These are phyloP conservation scores for Colletotrichum musicola DNA, from an alignment of 2,329 filamentous ascomycete species.

Conservation along the genomic window DNA sequence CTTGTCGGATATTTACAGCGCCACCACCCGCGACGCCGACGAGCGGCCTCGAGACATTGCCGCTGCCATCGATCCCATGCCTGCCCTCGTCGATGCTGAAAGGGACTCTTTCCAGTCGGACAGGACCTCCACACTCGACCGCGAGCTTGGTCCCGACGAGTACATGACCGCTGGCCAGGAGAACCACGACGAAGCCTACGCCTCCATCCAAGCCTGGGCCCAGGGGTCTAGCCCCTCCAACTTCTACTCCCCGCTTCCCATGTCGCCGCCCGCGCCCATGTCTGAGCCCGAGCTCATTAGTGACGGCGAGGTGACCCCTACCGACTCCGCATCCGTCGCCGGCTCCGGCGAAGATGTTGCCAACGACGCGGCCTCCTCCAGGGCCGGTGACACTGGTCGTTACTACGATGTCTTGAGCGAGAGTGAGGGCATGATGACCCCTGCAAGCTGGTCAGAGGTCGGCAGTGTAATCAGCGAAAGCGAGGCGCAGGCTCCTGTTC, in stretches of 20 bases:
- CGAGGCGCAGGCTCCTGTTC: constrained; percentile 53
- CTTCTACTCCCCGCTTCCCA: constrained; percentile 73
- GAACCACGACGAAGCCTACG: constrained; percentile 62
- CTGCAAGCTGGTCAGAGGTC: constrained; percentile 74
- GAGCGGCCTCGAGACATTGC: constrained; percentile 40
- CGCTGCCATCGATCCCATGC: constrained; percentile 42
- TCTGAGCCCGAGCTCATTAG: constrained; percentile 67
- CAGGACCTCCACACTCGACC: constrained; percentile 38
- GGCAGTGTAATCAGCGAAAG: constrained; percentile 72
- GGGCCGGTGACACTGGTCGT: constrained; percentile 52
- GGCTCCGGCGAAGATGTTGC: constrained; percentile 64
- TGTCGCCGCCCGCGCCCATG: constrained; percentile 60
- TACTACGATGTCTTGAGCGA: constrained; percentile 71
- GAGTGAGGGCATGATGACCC: constrained; percentile 70
- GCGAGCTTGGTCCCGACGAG: constrained; percentile 58
- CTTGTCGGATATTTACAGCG: constrained; percentile 69
- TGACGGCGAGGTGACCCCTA: constrained; percentile 69
- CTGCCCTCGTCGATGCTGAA: constrained; percentile 51
- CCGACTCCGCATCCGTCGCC: constrained; percentile 68
- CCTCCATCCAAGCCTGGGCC: constrained; percentile 75
- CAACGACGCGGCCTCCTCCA: constrained; percentile 55
- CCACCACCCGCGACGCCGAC: constrained; percentile 60
- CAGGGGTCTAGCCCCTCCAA: constrained; percentile 61
- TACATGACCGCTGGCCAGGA: constrained; percentile 66
- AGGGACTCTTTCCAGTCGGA: constrained; percentile 34